phyloP scores from a whole-genome alignment of 2,329 filamentous ascomycete species.

The Fusarium sp. region DNA sequence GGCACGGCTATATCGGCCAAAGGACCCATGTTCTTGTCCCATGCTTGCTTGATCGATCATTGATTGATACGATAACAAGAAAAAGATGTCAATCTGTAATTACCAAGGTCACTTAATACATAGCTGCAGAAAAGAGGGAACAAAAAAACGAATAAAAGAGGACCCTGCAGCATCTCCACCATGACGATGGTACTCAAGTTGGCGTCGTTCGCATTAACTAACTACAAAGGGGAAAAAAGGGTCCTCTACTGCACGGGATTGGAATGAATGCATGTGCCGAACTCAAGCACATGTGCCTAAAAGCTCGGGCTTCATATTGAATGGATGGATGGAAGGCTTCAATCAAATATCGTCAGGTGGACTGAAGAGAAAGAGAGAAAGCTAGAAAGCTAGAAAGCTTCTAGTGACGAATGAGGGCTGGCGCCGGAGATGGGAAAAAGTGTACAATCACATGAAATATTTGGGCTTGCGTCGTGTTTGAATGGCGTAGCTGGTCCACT shows the following conservation, averaged over 20 bases:
- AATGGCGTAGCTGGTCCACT: slow-evolving; percentile 30
- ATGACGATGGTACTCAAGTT: slow-evolving; percentile 28
- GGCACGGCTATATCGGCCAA: slow-evolving; percentile 8
- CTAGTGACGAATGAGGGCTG: slow-evolving; percentile 19
- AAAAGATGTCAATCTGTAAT: slow-evolving; percentile 24
- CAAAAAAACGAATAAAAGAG: slow-evolving; percentile 27
- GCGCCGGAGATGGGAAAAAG: slow-evolving; percentile 24
- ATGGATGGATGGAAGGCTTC: not conserved
- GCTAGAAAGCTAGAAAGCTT: too few species aligned
- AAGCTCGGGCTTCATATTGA: not conserved
- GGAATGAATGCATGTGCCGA: not conserved
- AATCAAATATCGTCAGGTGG: slow-evolving; percentile 21
- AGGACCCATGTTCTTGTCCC: slow-evolving; percentile 16
- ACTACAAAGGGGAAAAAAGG: not conserved
- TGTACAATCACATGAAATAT: slow-evolving; percentile 27
- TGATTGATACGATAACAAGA: slow-evolving; percentile 21
- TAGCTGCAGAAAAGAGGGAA: slow-evolving; percentile 27
- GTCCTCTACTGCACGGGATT: slow-evolving; percentile 2
- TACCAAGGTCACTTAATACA: slow-evolving; percentile 20
- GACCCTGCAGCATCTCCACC: slow-evolving; percentile 38
- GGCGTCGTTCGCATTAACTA: slow-evolving; percentile 4
- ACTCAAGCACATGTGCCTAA: not conserved
- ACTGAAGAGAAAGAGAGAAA: slow-evolving; percentile 17
- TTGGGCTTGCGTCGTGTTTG: slow-evolving; percentile 15
- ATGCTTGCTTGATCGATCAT: slow-evolving; percentile 17